Percentiles rank a stretch among this genome's conserved stretches.
Conservation (phyloP, 176 grass and related monocot species). For the Echinochloa phyllopogon region DNA sequence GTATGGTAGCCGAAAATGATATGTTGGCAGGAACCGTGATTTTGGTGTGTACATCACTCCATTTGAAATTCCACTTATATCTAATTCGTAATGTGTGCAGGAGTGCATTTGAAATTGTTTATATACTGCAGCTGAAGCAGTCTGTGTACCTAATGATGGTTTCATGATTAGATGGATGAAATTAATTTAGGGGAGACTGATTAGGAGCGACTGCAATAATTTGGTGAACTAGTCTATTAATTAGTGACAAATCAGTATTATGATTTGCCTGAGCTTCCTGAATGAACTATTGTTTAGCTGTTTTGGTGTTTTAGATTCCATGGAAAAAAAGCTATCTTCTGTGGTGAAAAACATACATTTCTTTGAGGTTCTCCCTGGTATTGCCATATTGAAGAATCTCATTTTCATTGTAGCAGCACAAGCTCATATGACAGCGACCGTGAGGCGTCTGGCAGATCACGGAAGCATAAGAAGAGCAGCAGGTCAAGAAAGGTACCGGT, state of each 20-base stretch:
- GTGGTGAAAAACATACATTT: background rate
- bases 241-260: background rate
- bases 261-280: slow-evolving; percentile 16
- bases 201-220: background rate
- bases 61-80: background rate
- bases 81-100: background rate
- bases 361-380: background rate
- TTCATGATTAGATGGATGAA: slow-evolving; percentile 2
- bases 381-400: slow-evolving; percentile 2
- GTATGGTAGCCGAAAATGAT: background rate
- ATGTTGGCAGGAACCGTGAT: background rate
- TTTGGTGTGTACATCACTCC: background rate
- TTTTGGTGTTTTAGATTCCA: slow-evolving; percentile 2
- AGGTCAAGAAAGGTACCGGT: slow-evolving; percentile 65
- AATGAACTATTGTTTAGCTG: slow-evolving; percentile 1
- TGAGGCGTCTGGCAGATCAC: slow-evolving; percentile 52
- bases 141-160: background rate
- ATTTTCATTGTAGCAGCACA: slow-evolving; percentile 46
- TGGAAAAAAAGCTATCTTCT: background rate
- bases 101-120: background rate
- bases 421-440: slow-evolving; percentile 61
- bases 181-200: background rate
- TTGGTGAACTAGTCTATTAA: background rate
- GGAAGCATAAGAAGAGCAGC: slow-evolving; percentile 70
- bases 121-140: background rate